Base-by-base conservation (phyloP, 495 filamentous ascomycete species). In the Xylona heveae region DNA sequence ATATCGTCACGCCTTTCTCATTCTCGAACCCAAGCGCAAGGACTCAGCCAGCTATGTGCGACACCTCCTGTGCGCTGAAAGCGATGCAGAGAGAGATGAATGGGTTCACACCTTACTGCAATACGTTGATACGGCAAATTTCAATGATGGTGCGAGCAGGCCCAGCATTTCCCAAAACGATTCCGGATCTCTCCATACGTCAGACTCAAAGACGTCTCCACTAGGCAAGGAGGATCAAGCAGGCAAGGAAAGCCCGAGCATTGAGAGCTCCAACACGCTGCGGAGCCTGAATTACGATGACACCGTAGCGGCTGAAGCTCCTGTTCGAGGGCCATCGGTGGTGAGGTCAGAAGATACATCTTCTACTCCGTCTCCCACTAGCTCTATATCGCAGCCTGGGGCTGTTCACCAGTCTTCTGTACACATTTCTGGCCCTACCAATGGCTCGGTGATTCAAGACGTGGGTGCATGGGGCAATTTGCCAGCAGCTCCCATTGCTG, bases 31-130 rank as follows among this genome's bases (percentile, higher is more conserved):
- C 1, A 97, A 95, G 58, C 79, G 79, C 50, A 97, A 94, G 50
- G 90, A 97, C 50, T 79, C 84, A 4, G 74, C 62, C 12, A 88
- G 74, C 41, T 62, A 82, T 25, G 80, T 92, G n/a, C 77, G 84
- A 27, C 88, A 97, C 52, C 81, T 95, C 6, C 55, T 97, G 10
- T 97, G 88, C 44, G 83, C 85, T 4, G 88, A 97, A 52, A 95
- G 76, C 44, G 88, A 97, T 45, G 59, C 64, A 30, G 90, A 97
- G 56, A 68, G 88, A 29, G 88, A 97, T 52, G 61, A 74, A 19
- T 97, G 88, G 88, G 85, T 97, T 2, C 76, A 84, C 25, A 73
- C 78, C 24, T 54, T 97, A 28, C 55, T 95, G 45, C 73, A 79
- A 38, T 88, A 90, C 59, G 80, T 92, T n/a, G 82, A 93, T 39